Percentiles rank a stretch among this genome's conserved stretches.
Evolutionary conservation across 495 filamentous ascomycete genomes (phyloP).

Genomic region (Aspergillus funiculosus): DNA sequence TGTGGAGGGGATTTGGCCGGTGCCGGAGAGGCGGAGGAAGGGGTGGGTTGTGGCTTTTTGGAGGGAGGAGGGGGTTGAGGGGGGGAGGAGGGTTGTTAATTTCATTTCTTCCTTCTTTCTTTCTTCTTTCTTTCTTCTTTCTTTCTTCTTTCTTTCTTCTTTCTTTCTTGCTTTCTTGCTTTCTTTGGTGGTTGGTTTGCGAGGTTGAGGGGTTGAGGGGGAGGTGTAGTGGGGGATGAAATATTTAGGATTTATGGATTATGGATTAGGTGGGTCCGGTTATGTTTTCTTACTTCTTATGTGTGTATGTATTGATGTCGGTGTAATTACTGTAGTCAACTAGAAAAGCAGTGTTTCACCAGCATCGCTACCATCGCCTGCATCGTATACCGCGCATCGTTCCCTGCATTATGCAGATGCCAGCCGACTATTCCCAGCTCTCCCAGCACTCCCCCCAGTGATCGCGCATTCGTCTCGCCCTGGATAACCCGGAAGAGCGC

Average conservation of each 20-base stretch:
- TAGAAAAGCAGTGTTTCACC: slow-evolving; percentile 23
- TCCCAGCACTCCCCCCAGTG: slow-evolving; percentile 55
- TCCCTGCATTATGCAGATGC: slow-evolving; percentile 88
- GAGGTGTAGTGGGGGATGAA: neutral
- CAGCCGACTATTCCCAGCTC: slow-evolving; percentile 55
- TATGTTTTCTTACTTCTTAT: neutral
- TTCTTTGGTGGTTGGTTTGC: neutral
- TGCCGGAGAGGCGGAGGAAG: slow-evolving; percentile 63
- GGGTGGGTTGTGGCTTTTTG: slow-evolving; percentile 56
- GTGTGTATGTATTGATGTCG: neutral
- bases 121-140: neutral
- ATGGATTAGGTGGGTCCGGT: too few relatives aligned
- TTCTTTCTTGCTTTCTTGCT: neutral
- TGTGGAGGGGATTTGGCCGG: slow-evolving; percentile 52
- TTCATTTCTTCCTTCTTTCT: slow-evolving; percentile 17
- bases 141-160: neutral
- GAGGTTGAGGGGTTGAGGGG: neutral
- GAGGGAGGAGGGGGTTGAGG: slow-evolving; percentile 33
- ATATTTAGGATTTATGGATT: too few relatives aligned
- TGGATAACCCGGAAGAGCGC: slow-evolving; percentile 56
- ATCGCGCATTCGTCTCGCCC: slow-evolving; percentile 42
- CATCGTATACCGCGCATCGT: slow-evolving; percentile 84
- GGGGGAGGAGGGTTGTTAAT: slow-evolving; percentile 29
- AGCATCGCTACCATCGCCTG: slow-evolving; percentile 66
- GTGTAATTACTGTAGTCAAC: too few relatives aligned